A percentile compares a stretch with the other conserved stretches of the same genome.
These are phyloP conservation scores for Alloascoidea hylecoeti DNA, from an alignment of 805 yeast genomes.

Conservation along the genomic window DNA sequence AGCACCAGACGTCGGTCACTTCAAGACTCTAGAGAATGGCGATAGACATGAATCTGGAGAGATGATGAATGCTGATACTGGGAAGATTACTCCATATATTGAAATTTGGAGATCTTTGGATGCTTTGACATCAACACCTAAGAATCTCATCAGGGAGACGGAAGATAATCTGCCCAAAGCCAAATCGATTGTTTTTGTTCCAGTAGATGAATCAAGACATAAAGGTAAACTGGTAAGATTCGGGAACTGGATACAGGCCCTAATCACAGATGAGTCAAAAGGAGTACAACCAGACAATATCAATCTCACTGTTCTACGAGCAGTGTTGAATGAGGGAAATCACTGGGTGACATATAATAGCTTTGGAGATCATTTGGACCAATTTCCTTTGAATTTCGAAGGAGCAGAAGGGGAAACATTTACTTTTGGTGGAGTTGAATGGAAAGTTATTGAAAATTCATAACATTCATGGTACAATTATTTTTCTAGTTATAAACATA, in stretches of 20 bases:
- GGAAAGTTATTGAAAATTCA: slow-evolving; percentile 1
- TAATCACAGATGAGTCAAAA: slow-evolving; percentile 17
- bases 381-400: neutral
- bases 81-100: slow-evolving; percentile 26
- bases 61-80: slow-evolving; percentile 32
- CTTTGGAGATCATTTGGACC: neutral
- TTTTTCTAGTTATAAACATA: no score
- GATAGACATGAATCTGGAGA: slow-evolving; percentile 34
- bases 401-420: neutral
- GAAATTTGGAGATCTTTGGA: slow-evolving; percentile 43
- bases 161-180: neutral
- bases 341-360: neutral
- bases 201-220: slow-evolving; percentile 10
- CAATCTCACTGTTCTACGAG: neutral
- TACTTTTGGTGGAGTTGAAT: neutral
- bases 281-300: neutral
- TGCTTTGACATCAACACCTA: slow-evolving; percentile 19
- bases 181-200: slow-evolving; percentile 11
- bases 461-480: no score
- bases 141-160: slow-evolving; percentile 1
- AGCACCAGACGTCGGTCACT: slow-evolving; percentile 31
- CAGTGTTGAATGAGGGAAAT: neutral
- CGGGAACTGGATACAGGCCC: slow-evolving; percentile 40
- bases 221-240: slow-evolving; percentile 31
- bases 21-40: slow-evolving; percentile 22